Evolutionary conservation across 495 filamentous ascomycete species (phyloP).

Genomic region (Parmelia sp.): DNA sequence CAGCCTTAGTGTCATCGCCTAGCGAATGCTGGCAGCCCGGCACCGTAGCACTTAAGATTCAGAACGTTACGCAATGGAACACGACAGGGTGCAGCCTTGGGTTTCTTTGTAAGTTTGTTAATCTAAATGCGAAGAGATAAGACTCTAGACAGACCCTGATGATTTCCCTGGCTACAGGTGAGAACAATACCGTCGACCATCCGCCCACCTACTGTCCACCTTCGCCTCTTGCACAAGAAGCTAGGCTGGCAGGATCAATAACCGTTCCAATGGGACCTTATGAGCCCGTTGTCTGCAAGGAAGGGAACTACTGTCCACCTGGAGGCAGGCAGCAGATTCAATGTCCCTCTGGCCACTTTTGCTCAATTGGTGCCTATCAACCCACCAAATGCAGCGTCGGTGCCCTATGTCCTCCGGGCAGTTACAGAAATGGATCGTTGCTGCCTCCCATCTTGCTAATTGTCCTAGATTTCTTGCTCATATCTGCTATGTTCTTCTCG

Average conservation of each 20-base stretch:
- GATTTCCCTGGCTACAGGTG: slow-evolving; percentile 30
- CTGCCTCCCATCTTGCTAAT: slow-evolving; percentile 40
- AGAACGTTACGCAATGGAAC: slow-evolving; percentile 32
- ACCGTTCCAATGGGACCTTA: slow-evolving; percentile 32
- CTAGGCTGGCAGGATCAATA: slow-evolving; percentile 30
- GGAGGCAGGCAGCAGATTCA: slow-evolving; percentile 30
- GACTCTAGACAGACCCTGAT: background rate
- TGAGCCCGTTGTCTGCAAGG: slow-evolving; percentile 41
- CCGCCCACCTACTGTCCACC: slow-evolving; percentile 45
- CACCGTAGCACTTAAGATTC: slow-evolving; percentile 31
- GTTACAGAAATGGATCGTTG: slow-evolving; percentile 32
- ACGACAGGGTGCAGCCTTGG: slow-evolving; percentile 34
- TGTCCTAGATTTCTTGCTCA: slow-evolving; percentile 37
- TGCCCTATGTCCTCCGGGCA: slow-evolving; percentile 36
- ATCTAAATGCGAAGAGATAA: background rate
- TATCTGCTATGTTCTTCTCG: slow-evolving; percentile 29
- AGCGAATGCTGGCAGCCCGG: slow-evolving; percentile 33
- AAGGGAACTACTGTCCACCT: slow-evolving; percentile 41
- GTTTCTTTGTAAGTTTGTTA: slow-evolving; percentile 35
- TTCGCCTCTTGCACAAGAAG: slow-evolving; percentile 31
- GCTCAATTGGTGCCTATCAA: slow-evolving; percentile 37
- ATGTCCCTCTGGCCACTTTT: slow-evolving; percentile 42
- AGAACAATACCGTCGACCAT: slow-evolving; percentile 40
- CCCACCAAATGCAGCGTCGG: slow-evolving; percentile 40
- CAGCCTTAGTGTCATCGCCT: slow-evolving; percentile 14